These are phyloP conservation scores for Umbelopsis sp. DNA, from an alignment of 192 early-diverging fungal species.

Conservation along the genomic window DNA sequence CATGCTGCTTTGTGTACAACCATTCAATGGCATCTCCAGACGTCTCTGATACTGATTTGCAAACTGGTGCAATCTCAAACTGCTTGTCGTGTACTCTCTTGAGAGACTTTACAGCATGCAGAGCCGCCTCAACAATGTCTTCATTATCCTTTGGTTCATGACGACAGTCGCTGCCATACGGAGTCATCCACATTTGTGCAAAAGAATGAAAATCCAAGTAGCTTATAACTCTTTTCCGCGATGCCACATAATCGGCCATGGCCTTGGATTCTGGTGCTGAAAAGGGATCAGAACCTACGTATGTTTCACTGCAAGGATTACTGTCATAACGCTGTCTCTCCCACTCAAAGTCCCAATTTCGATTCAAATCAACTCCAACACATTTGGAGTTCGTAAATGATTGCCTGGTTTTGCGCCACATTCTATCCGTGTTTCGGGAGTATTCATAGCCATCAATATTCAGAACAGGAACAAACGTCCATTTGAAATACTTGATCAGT, in stretches of 20 bases:
- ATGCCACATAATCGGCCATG: constrained; percentile 41
- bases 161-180: constrained; percentile 45
- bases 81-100: constrained; percentile 38
- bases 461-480: constrained; percentile 44
- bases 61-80: constrained; percentile 45
- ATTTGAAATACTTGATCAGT: constrained; percentile 47
- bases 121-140: constrained; percentile 39
- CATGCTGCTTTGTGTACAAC: constrained; percentile 43
- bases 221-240: constrained; percentile 35
- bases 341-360: constrained; percentile 40
- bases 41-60: constrained; percentile 43
- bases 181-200: constrained; percentile 58
- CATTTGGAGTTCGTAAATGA: constrained; percentile 35
- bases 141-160: constrained; percentile 38
- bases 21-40: constrained; percentile 35
- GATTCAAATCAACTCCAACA: constrained; percentile 40
- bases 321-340: constrained; percentile 24
- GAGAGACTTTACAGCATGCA: constrained; percentile 43
- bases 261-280: constrained; percentile 43
- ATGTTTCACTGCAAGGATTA: constrained; percentile 48
- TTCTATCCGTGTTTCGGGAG: constrained; percentile 27
- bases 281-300: constrained; percentile 43
- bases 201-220: constrained; percentile 51
- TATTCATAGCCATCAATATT: constrained; percentile 54
- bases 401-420: constrained; percentile 57